These are phyloP conservation scores for Chondrus crispus DNA, from an alignment of 23 red algal genomes.

Conservation along the genomic window DNA sequence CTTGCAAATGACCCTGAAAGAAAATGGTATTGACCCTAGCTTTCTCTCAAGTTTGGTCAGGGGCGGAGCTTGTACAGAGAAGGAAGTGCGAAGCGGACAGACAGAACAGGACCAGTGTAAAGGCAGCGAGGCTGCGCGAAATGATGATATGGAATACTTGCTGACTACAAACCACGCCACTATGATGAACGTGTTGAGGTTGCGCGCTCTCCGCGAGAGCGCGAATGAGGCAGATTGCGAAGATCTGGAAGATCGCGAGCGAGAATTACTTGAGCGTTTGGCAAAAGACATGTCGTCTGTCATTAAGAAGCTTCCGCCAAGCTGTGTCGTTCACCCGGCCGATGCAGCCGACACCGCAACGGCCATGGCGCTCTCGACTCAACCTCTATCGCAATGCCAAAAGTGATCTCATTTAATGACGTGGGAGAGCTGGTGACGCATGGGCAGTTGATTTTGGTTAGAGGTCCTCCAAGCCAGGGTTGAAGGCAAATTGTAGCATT, in stretches of 20 bases:
- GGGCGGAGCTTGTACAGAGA: not conserved
- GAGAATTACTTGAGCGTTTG: conserved; percentile 30
- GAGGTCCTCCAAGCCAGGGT: too few relatives aligned
- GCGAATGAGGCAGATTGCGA: conserved; percentile 16
- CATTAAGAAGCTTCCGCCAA: conserved; percentile 3
- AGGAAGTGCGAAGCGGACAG: not conserved
- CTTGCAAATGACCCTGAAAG: conserved; percentile 4
- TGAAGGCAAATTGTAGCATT: too few relatives aligned
- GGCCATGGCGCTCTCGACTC: conserved; percentile 9
- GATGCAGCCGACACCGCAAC: conserved; percentile 16
- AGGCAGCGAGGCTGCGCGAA: not conserved
- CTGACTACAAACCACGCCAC: conserved; percentile 30
- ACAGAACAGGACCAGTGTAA: not conserved
- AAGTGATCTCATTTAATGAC: not conserved
- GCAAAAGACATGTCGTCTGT: conserved; percentile 12
- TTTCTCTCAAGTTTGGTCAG: conserved; percentile 31
- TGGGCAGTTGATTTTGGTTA: too few relatives aligned
- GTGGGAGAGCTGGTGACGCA: too few relatives aligned
- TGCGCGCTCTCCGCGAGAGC: conserved; percentile 29
- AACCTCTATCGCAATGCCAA: not conserved
- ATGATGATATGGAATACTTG: conserved; percentile 26
- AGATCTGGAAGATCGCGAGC: conserved; percentile 44
- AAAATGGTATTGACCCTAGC: conserved; percentile 37
- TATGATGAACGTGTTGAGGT: conserved; percentile 63
- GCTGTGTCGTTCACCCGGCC: conserved; percentile 14